Evolutionary conservation across 2,329 filamentous ascomycete genomes (phyloP).

Genomic region (Aureobasidium musti): DNA sequence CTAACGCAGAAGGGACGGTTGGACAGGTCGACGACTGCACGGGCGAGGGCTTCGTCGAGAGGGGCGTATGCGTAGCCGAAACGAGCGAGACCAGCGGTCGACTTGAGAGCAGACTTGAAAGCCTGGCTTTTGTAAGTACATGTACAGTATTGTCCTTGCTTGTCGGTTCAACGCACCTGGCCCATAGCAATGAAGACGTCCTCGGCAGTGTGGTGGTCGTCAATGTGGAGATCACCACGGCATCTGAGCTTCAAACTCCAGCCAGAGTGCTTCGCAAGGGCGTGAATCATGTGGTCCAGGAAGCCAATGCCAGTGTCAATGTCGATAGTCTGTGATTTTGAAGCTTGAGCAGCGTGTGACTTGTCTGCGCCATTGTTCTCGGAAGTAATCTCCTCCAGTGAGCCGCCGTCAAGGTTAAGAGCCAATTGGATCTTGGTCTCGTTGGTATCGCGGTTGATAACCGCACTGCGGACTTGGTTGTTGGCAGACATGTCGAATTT

Average conservation of each 20-base stretch:
- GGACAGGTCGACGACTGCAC: constrained; percentile 91
- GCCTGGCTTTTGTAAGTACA: constrained; percentile 48
- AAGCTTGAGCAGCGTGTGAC: constrained; percentile 80
- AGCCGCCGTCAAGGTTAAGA: constrained; percentile 89
- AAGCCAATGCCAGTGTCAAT: constrained; percentile 95
- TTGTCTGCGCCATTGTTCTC: constrained; percentile 45
- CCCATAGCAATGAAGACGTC: constrained; percentile 93
- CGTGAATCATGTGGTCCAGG: constrained; percentile 98
- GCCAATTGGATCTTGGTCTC: constrained; percentile 96
- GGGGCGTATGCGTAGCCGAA: constrained; percentile 93
- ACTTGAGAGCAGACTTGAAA: constrained; percentile 77
- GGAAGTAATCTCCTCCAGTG: constrained; percentile 57
- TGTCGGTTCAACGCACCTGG: constrained; percentile 38
- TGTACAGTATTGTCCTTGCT: background rate
- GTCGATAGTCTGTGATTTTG: constrained; percentile 80
- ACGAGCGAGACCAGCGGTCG: constrained; percentile 76
- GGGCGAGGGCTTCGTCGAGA: constrained; percentile 90
- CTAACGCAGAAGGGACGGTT: constrained; percentile 86
- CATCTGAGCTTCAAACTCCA: constrained; percentile 86
- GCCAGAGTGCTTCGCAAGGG: constrained; percentile 90
- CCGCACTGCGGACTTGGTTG: constrained; percentile 62
- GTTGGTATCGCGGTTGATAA: constrained; percentile 87
- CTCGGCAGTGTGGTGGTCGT: constrained; percentile 98
- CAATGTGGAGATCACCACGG: constrained; percentile 89
- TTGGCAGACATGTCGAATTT: constrained; percentile 34